Percentiles rank a stretch among this genome's conserved stretches.
These are phyloP conservation scores for Fusarium clavum DNA, from an alignment of 2,329 filamentous ascomycete genomes.

Conservation along the genomic window DNA sequence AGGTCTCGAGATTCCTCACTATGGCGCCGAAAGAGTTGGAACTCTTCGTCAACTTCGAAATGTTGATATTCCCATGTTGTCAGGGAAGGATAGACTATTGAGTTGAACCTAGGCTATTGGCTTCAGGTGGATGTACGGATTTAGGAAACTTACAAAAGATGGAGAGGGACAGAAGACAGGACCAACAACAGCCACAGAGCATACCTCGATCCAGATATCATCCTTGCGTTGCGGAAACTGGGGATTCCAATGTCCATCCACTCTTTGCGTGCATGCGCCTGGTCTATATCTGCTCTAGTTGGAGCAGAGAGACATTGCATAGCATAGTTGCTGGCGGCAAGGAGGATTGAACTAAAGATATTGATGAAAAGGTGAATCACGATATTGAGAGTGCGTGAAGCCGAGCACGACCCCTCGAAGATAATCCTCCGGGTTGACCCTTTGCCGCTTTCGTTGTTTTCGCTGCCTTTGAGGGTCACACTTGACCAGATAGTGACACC, in stretches of 20 bases:
- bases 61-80: rapidly evolving
- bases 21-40: too few species aligned
- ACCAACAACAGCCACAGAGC: background rate
- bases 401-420: background rate
- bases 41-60: rapidly evolving
- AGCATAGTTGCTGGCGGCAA: background rate
- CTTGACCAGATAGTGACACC: background rate
- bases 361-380: background rate
- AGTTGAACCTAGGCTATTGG: background rate
- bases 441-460: rapidly evolving
- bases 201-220: rapidly evolving
- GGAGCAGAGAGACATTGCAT: background rate
- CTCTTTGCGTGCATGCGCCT: rapidly evolving
- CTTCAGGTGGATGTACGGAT: rapidly evolving
- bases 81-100: background rate
- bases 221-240: background rate
- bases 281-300: background rate
- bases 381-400: background rate
- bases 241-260: background rate
- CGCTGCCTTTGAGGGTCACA: background rate
- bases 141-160: background rate
- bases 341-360: background rate
- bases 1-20: too few species aligned
- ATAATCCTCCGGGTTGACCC: background rate
- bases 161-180: rapidly evolving